Conservation (phyloP, 768 basidiomycete species). For the Mycena kentingensis region DNA sequence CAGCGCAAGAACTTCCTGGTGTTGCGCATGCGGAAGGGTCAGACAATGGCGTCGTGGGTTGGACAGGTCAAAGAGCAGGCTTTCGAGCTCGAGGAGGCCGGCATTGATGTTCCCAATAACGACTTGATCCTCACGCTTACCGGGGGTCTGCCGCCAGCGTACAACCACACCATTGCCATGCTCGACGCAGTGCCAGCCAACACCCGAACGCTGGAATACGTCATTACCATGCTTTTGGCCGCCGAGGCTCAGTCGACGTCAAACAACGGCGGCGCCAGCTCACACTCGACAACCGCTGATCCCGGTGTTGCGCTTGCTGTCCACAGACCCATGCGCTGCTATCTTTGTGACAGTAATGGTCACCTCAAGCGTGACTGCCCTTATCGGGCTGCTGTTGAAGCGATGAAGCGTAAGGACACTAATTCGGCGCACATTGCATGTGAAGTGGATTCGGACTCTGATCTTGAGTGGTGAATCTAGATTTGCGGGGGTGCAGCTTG, state of each 20-base stretch:
- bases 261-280: no score
- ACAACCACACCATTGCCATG: neutral
- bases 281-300: no score
- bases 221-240: neutral
- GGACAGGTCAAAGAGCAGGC: conserved; percentile 12
- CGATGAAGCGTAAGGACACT: no score
- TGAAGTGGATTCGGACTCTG: no score
- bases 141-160: conserved; percentile 11
- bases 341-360: no score
- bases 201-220: neutral
- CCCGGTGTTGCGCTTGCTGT: no score
- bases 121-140: conserved; percentile 13
- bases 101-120: conserved; percentile 3
- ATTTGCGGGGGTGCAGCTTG: no score
- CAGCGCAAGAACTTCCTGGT: conserved; percentile 10
- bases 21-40: conserved; percentile 9
- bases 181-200: neutral
- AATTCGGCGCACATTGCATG: no score
- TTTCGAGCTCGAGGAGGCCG: conserved; percentile 11
- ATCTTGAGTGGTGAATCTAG: no score
- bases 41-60: conserved; percentile 15
- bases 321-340: no score
- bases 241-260: conserved; percentile 3
- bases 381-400: no score
- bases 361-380: no score